These are phyloP conservation scores for Starmera quercuum DNA, from an alignment of 805 yeast genomes.

Conservation along the genomic window DNA sequence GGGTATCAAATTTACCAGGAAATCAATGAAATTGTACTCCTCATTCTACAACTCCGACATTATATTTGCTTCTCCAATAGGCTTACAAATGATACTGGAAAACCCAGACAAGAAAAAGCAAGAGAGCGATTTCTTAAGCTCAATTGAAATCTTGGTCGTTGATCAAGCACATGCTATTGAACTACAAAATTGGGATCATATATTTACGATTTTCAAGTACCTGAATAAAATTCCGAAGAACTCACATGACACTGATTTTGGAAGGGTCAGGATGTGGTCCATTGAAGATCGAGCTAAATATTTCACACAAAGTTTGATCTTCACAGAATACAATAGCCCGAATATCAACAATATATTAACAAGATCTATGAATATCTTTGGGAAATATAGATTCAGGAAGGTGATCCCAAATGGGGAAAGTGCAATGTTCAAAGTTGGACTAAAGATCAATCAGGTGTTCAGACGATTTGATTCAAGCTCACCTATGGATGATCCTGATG, in stretches of 20 bases:
- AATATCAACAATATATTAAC: conserved; percentile 59
- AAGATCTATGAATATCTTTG: conserved; percentile 47
- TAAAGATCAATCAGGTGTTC: conserved; percentile 60
- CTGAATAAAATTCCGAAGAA: conserved; percentile 72
- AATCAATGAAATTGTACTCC: conserved; percentile 75
- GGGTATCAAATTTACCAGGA: conserved; percentile 88
- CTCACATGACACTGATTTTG: conserved; percentile 80
- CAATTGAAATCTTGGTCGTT: conserved; percentile 73
- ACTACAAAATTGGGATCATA: conserved; percentile 91
- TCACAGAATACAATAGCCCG: conserved; percentile 75
- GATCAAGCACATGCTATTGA: conserved; percentile 84
- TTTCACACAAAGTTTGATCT: conserved; percentile 72
- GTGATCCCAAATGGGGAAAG: conserved; percentile 37
- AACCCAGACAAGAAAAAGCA: conserved; percentile 47
- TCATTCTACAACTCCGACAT: conserved; percentile 81
- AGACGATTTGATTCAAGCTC: conserved; percentile 56
- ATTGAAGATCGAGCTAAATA: conserved; percentile 71
- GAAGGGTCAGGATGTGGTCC: conserved; percentile 87
- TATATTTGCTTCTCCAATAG: conserved; percentile 87
- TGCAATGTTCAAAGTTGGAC: conserved; percentile 56
- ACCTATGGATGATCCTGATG: conserved; percentile 66
- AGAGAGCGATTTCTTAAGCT: conserved; percentile 76
- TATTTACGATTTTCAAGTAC: conserved; percentile 56
- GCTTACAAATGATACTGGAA: conserved; percentile 73
- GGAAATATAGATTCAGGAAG: conserved; percentile 51